These are phyloP conservation scores for Bondarzewia mesenterica DNA, from an alignment of 1,284 basidiomycete genomes.

Conservation along the genomic window DNA sequence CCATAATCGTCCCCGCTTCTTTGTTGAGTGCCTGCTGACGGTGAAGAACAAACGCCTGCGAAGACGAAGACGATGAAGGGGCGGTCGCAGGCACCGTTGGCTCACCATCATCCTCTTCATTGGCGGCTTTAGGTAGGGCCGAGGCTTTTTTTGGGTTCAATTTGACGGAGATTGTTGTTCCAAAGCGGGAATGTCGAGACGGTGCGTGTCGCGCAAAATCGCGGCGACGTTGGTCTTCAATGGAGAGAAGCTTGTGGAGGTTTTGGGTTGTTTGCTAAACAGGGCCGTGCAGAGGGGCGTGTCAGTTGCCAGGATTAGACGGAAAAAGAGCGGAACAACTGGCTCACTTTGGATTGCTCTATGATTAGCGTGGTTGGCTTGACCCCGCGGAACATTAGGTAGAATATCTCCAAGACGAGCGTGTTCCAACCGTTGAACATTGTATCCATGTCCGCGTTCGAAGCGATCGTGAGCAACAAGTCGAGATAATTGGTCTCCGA, in stretches of 20 bases:
- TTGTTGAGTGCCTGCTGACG: conserved; percentile 73
- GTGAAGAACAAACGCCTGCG: conserved; percentile 63
- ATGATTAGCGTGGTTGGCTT: conserved; percentile 53
- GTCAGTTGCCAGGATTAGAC: conserved; percentile 1
- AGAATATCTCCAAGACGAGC: conserved; percentile 83
- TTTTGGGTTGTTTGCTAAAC: conserved; percentile 55
- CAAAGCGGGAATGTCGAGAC: conserved; percentile 90
- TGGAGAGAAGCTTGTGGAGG: conserved; percentile 62
- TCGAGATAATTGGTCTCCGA: conserved; percentile 70
- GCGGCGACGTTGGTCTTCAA: conserved; percentile 58
- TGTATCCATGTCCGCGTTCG: conserved; percentile 61
- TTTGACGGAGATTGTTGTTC: conserved; percentile 80
- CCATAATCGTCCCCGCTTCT: conserved; percentile 73
- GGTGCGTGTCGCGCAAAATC: conserved; percentile 51
- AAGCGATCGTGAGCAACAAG: conserved; percentile 76
- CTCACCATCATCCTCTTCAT: conserved; percentile 21
- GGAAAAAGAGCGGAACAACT: neutral
- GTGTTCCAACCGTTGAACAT: conserved; percentile 82
- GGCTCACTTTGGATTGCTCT: conserved; percentile 62
- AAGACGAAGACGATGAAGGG: conserved; percentile 19
- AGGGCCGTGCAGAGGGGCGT: neutral
- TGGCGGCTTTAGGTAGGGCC: conserved; percentile 12
- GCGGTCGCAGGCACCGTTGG: conserved; percentile 12
- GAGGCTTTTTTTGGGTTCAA: conserved; percentile 47
- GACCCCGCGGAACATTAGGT: conserved; percentile 77